Percentiles rank a stretch among this genome's conserved stretches.
These are phyloP conservation scores for Rubroshorea leprosula DNA, from an alignment of 345 rosid genomes.

Conservation along the genomic window DNA sequence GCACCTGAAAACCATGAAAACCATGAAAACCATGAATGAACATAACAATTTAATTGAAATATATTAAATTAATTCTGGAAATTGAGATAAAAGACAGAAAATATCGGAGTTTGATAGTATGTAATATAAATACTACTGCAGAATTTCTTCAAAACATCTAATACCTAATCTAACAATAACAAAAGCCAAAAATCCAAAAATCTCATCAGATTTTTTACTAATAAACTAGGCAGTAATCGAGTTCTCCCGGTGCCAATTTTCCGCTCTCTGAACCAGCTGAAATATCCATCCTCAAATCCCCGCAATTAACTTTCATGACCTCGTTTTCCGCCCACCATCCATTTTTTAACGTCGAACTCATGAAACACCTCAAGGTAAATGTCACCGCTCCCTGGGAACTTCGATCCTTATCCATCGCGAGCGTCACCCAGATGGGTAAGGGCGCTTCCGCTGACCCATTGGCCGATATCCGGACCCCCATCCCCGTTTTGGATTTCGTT, in stretches of 20 bases:
- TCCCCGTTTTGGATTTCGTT: not conserved
- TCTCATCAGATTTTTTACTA: too few relatives aligned
- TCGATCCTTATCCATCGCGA: constrained; percentile 23
- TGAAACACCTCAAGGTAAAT: constrained; percentile 23
- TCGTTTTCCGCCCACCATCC: constrained; percentile 26
- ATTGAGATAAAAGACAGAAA: too few relatives aligned
- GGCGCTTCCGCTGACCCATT: constrained; percentile 4
- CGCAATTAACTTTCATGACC: constrained; percentile 29
- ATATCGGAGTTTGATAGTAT: too few relatives aligned
- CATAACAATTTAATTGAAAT: too few relatives aligned
- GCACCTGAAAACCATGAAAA: too few relatives aligned
- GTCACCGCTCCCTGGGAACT: constrained; percentile 11
- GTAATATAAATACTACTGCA: too few relatives aligned
- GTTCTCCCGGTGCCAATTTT: not conserved
- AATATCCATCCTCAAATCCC: constrained; percentile 28
- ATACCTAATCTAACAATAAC: too few relatives aligned
- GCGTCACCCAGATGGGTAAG: constrained; percentile 10
- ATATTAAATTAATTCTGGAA: too few relatives aligned
- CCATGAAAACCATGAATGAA: too few relatives aligned
- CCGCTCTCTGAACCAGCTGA: constrained; percentile 6
- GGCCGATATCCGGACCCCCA: constrained; percentile 1
- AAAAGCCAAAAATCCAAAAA: too few relatives aligned
- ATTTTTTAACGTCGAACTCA: constrained; percentile 26
- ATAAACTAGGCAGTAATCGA: constrained; percentile 18
- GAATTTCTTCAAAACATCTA: too few relatives aligned